Evolutionary conservation across 805 yeast species (phyloP), one percentile per base, ranked within the genome.

Genomic region (Pichia occidentalis): DNA sequence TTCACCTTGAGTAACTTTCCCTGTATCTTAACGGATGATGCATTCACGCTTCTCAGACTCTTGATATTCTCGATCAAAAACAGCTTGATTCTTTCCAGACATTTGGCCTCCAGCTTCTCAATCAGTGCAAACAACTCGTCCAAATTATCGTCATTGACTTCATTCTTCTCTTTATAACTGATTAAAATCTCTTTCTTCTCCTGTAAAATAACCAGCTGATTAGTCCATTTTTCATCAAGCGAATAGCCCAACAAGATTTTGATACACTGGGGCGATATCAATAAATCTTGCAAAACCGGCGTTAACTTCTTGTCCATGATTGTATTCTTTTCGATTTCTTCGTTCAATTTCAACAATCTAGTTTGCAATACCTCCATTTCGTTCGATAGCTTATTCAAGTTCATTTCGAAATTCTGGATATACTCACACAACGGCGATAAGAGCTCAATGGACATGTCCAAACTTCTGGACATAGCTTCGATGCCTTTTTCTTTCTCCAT

Each of bases 21-120:
- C 57, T 92, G 97, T 11, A 88, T 65, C 1, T 68, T 67, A 52
- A 86, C 95, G 0, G 95, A 80, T 9, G 90, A 75, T 0, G 68
- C 61, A 13, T 79, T 75, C 3, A 73, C 70, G n/a, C 65, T 67
- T 39, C 97, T 67, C 17, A 92, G 59, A n/a, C 58, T 52, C 46
- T 84, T 80, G 40, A 92, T 80, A 45, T 78, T 74, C 6, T 60
- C 48, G 2, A 85, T 75, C 22, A 87, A 60, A 52, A 63, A 80
- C 54, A 80, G 82, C 44, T 94, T 71, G 3, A 85, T 75, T 39
- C 95, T 68, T 54, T 88, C 96, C 2, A 85, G 58, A 1, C 85
- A 75, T 50, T 83, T 80, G 17, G 62, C 54, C 32, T 72, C 71
- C 37, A 87, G 57, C n/a, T 71, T 56, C 1, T 67, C 64, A n/a